phyloP scores from a whole-genome alignment of 164 flowering plant species.

The Magnolia kwangsiensis region DNA sequence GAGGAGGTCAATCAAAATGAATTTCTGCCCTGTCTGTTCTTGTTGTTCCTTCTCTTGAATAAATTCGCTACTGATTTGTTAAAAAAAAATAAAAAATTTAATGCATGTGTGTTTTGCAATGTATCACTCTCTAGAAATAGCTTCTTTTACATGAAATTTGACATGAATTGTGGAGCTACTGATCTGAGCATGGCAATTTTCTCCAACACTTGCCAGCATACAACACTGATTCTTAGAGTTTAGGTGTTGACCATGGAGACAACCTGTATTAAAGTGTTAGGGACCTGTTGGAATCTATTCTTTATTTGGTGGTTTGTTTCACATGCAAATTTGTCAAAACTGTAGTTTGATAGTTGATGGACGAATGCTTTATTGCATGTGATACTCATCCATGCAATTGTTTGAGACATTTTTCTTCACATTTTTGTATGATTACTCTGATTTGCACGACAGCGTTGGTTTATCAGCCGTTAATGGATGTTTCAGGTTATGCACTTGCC shows the following conservation, averaged over 20 bases:
- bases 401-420: neutral
- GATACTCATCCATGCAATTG: neutral
- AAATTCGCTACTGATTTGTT: neutral
- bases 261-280: neutral
- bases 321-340: neutral
- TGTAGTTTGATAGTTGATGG: neutral
- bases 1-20: neutral
- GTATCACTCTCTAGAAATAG: no score
- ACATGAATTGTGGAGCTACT: no score
- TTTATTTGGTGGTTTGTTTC: neutral
- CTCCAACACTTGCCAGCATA: neutral
- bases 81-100: no score
- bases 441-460: neutral
- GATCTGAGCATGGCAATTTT: no score
- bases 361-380: neutral
- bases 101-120: neutral
- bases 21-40: neutral
- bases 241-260: neutral
- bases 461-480: neutral
- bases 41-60: neutral
- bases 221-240: neutral
- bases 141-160: no score
- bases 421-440: neutral
- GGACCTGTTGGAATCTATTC: neutral
- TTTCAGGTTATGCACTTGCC: slow-evolving; percentile 88